Conservation (phyloP, 495 filamentous ascomycete genomes). For the Tuber umbilicatum region DNA sequence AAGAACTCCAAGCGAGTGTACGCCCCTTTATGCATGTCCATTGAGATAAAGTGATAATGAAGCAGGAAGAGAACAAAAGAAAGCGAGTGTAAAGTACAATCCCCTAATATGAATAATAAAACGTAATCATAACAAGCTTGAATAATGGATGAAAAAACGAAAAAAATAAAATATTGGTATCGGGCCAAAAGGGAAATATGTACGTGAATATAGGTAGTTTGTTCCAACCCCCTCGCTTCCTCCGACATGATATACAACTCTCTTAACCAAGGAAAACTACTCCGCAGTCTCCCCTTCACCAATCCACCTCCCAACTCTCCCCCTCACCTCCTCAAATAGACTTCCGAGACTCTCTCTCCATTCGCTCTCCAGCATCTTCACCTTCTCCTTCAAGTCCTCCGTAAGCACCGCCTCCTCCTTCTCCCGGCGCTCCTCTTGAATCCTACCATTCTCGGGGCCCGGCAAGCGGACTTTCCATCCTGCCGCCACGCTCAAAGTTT, state of each 20-base stretch:
- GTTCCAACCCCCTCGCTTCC: background rate
- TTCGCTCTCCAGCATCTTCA: conserved; percentile 71
- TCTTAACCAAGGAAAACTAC: background rate
- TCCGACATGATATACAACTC: background rate
- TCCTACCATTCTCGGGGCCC: conserved; percentile 52
- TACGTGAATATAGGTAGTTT: conserved; percentile 24
- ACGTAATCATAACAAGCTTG: conserved; percentile 8
- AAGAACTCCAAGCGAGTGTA: background rate
- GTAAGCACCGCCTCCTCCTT: conserved; percentile 53
- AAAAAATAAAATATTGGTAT: conserved; percentile 21
- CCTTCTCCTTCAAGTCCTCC: conserved; percentile 51
- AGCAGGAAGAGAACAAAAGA: conserved; percentile 1
- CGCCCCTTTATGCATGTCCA: background rate
- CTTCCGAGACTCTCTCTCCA: conserved; percentile 64
- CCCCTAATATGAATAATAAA: conserved; percentile 13
- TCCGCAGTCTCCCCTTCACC: conserved; percentile 27
- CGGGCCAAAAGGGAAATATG: conserved; percentile 21
- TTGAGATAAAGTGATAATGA: background rate
- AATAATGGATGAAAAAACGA: conserved; percentile 4
- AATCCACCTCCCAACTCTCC: conserved; percentile 41
- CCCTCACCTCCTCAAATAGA: conserved; percentile 51
- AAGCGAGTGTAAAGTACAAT: conserved; percentile 39
- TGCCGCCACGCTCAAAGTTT: conserved; percentile 61
- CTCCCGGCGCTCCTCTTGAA: conserved; percentile 52
- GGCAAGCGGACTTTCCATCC: conserved; percentile 50